phyloP scores from a whole-genome alignment of 306 rosid species.

The Quercus agrifolia region DNA sequence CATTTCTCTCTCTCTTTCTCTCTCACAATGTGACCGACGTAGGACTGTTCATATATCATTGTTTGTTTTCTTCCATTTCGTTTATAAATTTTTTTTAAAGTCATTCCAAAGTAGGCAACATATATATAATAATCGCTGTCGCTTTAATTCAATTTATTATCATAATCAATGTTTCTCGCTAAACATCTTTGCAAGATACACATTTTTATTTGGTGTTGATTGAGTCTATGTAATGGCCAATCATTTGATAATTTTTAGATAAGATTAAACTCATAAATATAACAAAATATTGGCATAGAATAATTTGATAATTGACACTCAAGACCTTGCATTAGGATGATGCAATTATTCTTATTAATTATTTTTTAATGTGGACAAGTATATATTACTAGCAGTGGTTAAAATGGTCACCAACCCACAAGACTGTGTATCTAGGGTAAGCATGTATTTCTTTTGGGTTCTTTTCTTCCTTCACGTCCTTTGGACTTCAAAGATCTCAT shows the following conservation, averaged over 20 bases:
- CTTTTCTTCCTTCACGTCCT: slow-evolving; percentile 13
- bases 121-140: not conserved
- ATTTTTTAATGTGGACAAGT: slow-evolving; percentile 12
- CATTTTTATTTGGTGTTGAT: too few species aligned
- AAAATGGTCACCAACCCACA: slow-evolving; percentile 72
- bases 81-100: not conserved
- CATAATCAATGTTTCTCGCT: too few species aligned
- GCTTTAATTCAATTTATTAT: too few species aligned
- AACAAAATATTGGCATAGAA: too few species aligned
- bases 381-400: slow-evolving; percentile 50
- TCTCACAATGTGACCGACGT: not conserved
- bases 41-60: not conserved
- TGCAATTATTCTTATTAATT: not conserved
- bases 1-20: not conserved
- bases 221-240: too few species aligned
- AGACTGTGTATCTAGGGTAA: slow-evolving; percentile 35
- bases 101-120: not conserved
- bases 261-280: too few species aligned
- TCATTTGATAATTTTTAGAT: too few species aligned
- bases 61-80: not conserved
- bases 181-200: too few species aligned
- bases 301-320: slow-evolving; percentile 1
- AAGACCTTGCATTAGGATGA: not conserved
- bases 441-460: slow-evolving; percentile 21
- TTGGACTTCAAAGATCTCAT: slow-evolving; percentile 29